Conservation (phyloP, 352 stramenopile genomes). For the Phytophthora podocarpi region DNA sequence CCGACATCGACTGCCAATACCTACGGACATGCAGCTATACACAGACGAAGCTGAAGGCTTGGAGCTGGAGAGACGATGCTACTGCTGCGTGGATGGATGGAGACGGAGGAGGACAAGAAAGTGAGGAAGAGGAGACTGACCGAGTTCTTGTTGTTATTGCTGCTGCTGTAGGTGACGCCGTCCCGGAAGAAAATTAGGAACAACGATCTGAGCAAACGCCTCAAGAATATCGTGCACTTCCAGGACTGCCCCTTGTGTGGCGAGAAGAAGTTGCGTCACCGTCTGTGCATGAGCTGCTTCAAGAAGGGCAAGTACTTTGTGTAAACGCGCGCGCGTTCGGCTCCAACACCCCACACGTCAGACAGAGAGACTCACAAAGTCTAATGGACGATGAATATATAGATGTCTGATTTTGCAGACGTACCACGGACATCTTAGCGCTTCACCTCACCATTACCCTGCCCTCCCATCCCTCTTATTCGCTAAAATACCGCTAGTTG, state of each 20-base stretch:
- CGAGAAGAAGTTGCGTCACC: conserved; percentile 89
- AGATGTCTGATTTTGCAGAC: conserved; percentile 30
- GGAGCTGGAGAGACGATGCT: not conserved
- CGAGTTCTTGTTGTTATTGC: not conserved
- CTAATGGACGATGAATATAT: conserved; percentile 36
- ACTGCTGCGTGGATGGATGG: not conserved
- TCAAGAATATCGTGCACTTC: conserved; percentile 93
- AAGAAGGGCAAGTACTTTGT: conserved; percentile 93
- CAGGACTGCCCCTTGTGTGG: conserved; percentile 83
- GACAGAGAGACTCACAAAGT: not conserved
- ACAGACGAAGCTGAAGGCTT: not conserved
- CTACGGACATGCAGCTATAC: not conserved
- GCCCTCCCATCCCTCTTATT: conserved; percentile 8
- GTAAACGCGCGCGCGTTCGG: conserved; percentile 41
- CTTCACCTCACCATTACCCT: not conserved
- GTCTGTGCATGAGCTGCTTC: conserved; percentile 91
- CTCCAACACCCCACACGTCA: conserved; percentile 7
- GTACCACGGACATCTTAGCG: not conserved
- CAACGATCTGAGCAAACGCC: conserved; percentile 85
- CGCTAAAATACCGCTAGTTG: conserved; percentile 6
- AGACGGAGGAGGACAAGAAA: not conserved
- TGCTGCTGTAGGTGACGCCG: conserved; percentile 71
- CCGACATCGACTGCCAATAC: not conserved
- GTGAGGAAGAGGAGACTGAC: conserved; percentile 2
- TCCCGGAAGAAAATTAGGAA: conserved; percentile 89